Evolutionary conservation across 2,329 filamentous ascomycete genomes (phyloP).

Genomic region (Chaetomium sp.): DNA sequence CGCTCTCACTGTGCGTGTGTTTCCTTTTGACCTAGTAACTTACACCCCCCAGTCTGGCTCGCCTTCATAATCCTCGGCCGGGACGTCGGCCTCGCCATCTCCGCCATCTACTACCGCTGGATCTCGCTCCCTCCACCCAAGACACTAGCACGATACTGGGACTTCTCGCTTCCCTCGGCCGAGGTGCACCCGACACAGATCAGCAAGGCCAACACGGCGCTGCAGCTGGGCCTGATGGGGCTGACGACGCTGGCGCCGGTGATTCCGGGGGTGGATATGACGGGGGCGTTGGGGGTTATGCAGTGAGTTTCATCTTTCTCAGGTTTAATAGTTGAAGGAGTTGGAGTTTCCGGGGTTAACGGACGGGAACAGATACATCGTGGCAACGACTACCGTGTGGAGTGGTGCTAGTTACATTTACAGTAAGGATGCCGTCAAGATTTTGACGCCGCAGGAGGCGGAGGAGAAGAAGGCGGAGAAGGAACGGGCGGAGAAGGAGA

Average conservation of each 20-base stretch:
- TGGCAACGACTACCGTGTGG: slow-evolving; percentile 86
- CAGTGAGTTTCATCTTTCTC: slow-evolving; percentile 46
- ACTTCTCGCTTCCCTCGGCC: slow-evolving; percentile 84
- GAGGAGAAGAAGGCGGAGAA: slow-evolving; percentile 5
- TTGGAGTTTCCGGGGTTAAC: background rate
- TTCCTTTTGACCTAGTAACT: background rate
- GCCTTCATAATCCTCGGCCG: slow-evolving; percentile 85
- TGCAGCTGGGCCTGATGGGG: slow-evolving; percentile 83
- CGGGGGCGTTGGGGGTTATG: slow-evolving; percentile 50
- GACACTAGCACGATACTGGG: slow-evolving; percentile 90
- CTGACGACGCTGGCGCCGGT: slow-evolving; percentile 76
- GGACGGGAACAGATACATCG: slow-evolving; percentile 56
- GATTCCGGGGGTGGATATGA: slow-evolving; percentile 48
- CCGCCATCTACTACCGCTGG: slow-evolving; percentile 93
- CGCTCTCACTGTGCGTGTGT: background rate
- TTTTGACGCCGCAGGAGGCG: slow-evolving; percentile 44
- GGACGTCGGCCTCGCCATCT: slow-evolving; percentile 73
- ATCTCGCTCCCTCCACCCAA: slow-evolving; percentile 91
- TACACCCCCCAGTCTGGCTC: slow-evolving; percentile 62
- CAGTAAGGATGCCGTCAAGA: slow-evolving; percentile 86
- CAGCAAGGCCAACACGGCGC: slow-evolving; percentile 87
- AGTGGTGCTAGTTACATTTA: slow-evolving; percentile 89
- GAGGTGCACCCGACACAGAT: slow-evolving; percentile 79
- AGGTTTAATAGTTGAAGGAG: background rate
- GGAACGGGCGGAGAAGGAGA: background rate